Evolutionary conservation across 306 rosid species (phyloP), one percentile per base, ranked within the genome.

Genomic region (Albizia julibrissin): DNA sequence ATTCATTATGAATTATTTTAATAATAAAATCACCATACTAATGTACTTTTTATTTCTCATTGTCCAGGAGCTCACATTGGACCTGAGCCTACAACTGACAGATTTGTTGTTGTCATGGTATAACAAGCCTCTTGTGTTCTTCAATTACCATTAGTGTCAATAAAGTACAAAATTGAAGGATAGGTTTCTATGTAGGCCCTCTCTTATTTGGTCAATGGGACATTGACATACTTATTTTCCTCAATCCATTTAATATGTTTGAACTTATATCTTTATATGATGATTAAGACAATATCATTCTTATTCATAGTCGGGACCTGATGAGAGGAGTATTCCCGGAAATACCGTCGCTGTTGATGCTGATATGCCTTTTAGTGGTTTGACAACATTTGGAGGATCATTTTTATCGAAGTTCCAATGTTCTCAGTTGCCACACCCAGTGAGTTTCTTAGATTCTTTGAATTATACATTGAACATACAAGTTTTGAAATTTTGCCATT

Each of bases 41-140:
- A 76, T 72, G 24, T 8, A 42, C 4, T 71, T 69, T 83, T 61
- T 52, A 33, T 65, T 31, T 69, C 39, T 73, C 46, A 77, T 83
- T 78, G 29, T 69, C 68, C 83, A 95, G 99, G 97, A 79, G 94
- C 97, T 84, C 99, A 95, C 56, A 88, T 95, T 80, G 99, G 99
- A 70, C 99, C 99, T 29, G 99, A 95, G 85, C 99, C 99, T 50
- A 95, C 99, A 65, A 95, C 99, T 10, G 98, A 95, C 81, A 90
- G 98, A 92, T 95, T 95, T 85, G 93, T 95, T 82, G 97, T 88
- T 81, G 97, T 93, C 72, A 95, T 92, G 99, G 99, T 95, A 93
- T 22, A 78, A 34, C 56, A 85, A 22, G 9, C 15, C 52, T 16
- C 56, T 8, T 31, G 12, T 37, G 12, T 64, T 65, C 72, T 46